Base-by-base conservation (phyloP, 164 flowering plant genomes). In the Aristolochia californica region DNA sequence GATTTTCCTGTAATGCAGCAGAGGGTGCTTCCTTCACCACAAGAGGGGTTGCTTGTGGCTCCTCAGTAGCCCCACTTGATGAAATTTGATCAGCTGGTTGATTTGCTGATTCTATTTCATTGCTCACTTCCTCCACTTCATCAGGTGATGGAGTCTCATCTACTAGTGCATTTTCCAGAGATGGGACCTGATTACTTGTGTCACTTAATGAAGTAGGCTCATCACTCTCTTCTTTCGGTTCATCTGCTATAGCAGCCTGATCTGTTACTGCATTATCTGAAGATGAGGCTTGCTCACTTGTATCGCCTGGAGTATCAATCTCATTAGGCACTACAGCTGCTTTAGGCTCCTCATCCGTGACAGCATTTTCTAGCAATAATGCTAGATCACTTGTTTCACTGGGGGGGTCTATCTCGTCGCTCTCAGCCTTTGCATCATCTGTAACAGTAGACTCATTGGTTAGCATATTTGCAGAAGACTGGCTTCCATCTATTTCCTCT, bases 31-130 rank as follows among this genome's bases (percentile, higher is more conserved):
- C 70, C n/a, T 66, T 56, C 54, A 50, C 67, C 45, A 52, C 43
- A n/a, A 49, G 48, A 12, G 52, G 56, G 16, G 67, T 28, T 53
- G 49, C 45, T 23, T 48, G 52, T 48, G 53, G 71, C 49, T 67
- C 74, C 55, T 51, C 56, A 17, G 18, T 30, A 5, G 17, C 43
- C 43, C 27, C 59, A 70, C 50, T 70, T 66, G 74, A 40, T 30
- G 48, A 48, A 52, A 61, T 43, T 48, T 72, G 59, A 57, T 69
- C 69, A 56, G 30, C 61, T 15, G 55, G 48, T 53, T 69, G 72
- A 21, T 18, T 59, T 22, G 63, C 50, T 59, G 59, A 43, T 34
- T 57, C 68, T 56, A 62, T 57, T 48, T 50, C 59, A 15, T 12
- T 61, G 64, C 9, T 50, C 53, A n/a, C 67, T 49, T 68, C 69